Evolutionary conservation across 1,284 basidiomycete species (phyloP).

Genomic region (Neonothopanus nambi): DNA sequence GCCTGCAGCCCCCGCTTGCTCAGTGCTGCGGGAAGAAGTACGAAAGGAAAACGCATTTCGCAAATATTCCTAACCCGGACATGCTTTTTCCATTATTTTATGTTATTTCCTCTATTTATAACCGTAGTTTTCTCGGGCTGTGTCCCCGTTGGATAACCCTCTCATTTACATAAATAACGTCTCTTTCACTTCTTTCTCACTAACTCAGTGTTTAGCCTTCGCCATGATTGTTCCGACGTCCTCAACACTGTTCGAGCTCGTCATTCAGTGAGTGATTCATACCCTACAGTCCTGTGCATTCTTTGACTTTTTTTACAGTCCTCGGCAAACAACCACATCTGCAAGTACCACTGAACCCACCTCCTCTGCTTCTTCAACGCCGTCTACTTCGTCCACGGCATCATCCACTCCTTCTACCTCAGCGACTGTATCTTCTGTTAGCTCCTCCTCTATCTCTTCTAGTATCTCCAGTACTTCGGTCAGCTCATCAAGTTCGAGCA

Average conservation of each 20-base stretch:
- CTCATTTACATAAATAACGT: not conserved
- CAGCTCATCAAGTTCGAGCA: constrained; percentile 1
- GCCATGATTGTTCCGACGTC: not conserved
- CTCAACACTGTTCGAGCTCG: too few species aligned
- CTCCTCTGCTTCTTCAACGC: constrained; percentile 2
- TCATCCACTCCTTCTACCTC: not conserved
- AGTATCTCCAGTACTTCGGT: constrained; percentile 9
- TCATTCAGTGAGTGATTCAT: too few species aligned
- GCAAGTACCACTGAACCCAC: constrained; percentile 6
- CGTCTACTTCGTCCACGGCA: constrained; percentile 1
- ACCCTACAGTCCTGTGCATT: too few species aligned
- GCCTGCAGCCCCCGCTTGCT: too few species aligned
- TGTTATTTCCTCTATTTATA: not conserved
- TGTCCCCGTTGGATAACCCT: too few species aligned
- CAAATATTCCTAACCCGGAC: not conserved
- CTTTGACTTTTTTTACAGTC: too few species aligned
- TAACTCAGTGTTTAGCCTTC: not conserved
- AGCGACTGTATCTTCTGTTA: not conserved
- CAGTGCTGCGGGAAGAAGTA: too few species aligned
- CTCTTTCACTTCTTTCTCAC: too few species aligned
- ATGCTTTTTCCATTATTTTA: not conserved
- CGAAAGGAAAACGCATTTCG: too few species aligned
- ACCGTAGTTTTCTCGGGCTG: not conserved
- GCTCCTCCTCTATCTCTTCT: not conserved
- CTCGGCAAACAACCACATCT: not conserved